phyloP scores from a whole-genome alignment of 2,329 filamentous ascomycete genomes.

The Aspergillus ruber region DNA sequence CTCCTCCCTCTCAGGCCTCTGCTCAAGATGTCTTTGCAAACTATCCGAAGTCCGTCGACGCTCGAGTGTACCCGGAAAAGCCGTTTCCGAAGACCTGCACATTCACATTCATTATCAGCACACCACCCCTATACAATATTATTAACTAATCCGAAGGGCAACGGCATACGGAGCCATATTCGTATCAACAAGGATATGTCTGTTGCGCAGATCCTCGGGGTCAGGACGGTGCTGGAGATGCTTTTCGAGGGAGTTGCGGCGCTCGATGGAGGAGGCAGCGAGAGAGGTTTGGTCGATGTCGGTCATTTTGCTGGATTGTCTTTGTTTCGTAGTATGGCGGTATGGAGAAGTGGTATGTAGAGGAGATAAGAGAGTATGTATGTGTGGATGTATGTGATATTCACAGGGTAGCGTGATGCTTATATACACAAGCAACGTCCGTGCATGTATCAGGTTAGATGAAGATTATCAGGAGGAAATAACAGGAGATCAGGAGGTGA shows the following conservation, averaged over 20 bases:
- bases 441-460: no score
- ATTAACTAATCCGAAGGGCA: neutral
- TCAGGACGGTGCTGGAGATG: constrained; percentile 66
- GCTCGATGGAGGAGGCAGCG: constrained; percentile 44
- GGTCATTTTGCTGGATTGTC: constrained; percentile 1
- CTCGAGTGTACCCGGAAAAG: constrained; percentile 43
- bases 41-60: constrained; percentile 58
- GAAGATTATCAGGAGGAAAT: no score
- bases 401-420: neutral
- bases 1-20: constrained; percentile 63
- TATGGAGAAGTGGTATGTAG: neutral
- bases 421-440: neutral
- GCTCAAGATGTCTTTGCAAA: constrained; percentile 58
- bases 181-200: constrained; percentile 62
- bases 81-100: neutral
- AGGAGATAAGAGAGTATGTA: neutral
- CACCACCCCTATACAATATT: neutral
- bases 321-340: neutral
- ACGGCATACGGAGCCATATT: constrained; percentile 58
- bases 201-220: constrained; percentile 58
- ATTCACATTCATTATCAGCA: neutral
- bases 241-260: constrained; percentile 64
- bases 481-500: no score
- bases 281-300: constrained; percentile 54
- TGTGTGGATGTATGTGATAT: neutral